Evolutionary conservation across 169 alveolate species (phyloP).

Genomic region (Besnoitia besnoiti): DNA sequence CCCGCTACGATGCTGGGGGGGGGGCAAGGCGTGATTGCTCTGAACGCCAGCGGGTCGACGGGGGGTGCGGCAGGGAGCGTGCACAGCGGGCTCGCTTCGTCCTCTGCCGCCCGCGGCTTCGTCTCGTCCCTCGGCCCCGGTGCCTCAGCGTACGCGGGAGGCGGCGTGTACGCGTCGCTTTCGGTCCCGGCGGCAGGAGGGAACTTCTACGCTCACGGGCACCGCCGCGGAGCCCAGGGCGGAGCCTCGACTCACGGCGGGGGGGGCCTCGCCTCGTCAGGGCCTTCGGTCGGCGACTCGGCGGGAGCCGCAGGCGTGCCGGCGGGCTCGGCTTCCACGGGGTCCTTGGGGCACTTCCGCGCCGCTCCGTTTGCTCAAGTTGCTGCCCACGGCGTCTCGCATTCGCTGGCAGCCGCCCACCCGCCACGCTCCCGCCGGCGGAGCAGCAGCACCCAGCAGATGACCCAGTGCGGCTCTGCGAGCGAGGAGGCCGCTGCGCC

Average conservation of each 20-base stretch:
- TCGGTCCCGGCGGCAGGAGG: not conserved
- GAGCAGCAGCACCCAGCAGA: not conserved
- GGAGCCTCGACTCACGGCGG: not conserved
- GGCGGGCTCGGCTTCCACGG: not conserved
- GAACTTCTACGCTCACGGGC: not conserved
- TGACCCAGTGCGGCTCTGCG: too few relatives aligned
- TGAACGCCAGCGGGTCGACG: not conserved
- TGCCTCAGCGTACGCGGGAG: not conserved
- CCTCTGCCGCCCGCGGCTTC: too few relatives aligned
- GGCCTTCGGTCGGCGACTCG: not conserved
- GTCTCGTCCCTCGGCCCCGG: not conserved
- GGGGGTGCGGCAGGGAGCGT: not conserved
- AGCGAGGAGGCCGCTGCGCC: not conserved
- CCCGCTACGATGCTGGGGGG: not conserved
- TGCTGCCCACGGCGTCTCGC: not conserved
- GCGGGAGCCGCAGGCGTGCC: not conserved
- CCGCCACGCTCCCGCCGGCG: not conserved
- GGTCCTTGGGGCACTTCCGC: not conserved
- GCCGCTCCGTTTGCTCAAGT: not conserved
- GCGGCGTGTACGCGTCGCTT: not conserved
- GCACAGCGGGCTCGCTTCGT: too few relatives aligned
- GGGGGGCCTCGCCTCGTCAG: not conserved
- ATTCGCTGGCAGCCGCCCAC: not conserved
- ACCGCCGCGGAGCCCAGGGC: not conserved
- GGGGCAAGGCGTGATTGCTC: not conserved